A percentile compares a stretch with the other conserved stretches of the same genome.
Conservation (phyloP, 1,139 yeast genomes). For the Pichiaceae sp. region DNA sequence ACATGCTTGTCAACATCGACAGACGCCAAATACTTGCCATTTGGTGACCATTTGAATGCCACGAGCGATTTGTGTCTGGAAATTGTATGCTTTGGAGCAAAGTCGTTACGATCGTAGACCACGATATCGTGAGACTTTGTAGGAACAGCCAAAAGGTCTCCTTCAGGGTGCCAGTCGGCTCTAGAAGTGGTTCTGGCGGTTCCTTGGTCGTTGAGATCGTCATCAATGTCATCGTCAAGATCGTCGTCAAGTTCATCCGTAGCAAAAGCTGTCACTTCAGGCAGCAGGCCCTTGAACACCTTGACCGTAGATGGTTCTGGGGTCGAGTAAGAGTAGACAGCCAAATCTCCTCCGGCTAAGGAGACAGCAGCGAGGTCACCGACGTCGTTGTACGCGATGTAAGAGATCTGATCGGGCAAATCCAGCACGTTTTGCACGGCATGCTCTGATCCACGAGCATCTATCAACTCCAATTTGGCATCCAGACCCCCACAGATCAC, state of each 20-base stretch:
- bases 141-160: conserved; percentile 53
- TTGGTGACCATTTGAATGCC: conserved; percentile 52
- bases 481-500: conserved; percentile 76
- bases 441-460: conserved; percentile 31
- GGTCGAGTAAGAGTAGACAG: conserved; percentile 52
- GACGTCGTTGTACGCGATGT: conserved; percentile 51
- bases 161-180: conserved; percentile 56
- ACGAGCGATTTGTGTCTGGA: conserved; percentile 33
- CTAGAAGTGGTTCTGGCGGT: conserved; percentile 24
- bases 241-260: conserved; percentile 13
- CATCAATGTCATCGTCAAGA: conserved; percentile 31
- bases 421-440: conserved; percentile 8
- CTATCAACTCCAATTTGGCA: conserved; percentile 48
- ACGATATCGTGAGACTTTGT: conserved; percentile 26
- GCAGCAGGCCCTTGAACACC: conserved; percentile 14
- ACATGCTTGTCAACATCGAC: conserved; percentile 38
- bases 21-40: conserved; percentile 53
- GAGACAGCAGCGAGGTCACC: conserved; percentile 58
- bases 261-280: conserved; percentile 13
- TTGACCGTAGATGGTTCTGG: conserved; percentile 17
- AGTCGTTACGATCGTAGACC: conserved; percentile 28
- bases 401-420: conserved; percentile 48
- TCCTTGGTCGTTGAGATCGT: conserved; percentile 18
- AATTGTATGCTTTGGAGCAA: conserved; percentile 9
- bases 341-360: conserved; percentile 58